phyloP scores from a whole-genome alignment of 176 grass and related monocot genomes.

The Musa schizocarpa region DNA sequence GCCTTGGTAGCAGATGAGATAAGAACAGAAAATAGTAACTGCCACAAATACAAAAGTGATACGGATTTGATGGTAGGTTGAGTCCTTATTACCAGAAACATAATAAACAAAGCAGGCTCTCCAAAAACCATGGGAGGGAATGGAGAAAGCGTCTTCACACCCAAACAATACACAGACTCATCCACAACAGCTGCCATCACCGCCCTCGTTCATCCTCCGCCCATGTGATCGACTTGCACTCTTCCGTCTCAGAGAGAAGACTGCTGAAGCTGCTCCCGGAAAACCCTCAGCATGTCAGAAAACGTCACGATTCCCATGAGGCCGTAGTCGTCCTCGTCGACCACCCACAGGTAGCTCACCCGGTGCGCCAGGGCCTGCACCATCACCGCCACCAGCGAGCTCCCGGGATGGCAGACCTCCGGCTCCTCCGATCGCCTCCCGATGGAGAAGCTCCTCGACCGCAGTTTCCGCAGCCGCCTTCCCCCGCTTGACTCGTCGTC shows the following conservation, averaged over 20 bases:
- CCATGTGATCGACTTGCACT: not conserved
- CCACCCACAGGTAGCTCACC: slow-evolving; percentile 75
- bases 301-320: slow-evolving; percentile 64
- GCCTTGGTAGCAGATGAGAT: no score
- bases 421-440: slow-evolving; percentile 52
- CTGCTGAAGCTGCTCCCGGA: slow-evolving; percentile 56
- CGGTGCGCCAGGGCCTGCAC: slow-evolving; percentile 67
- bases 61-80: not conserved
- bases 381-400: slow-evolving; percentile 73
- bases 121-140: not conserved
- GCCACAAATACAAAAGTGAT: no score
- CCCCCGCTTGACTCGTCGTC: slow-evolving; percentile 44
- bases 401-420: slow-evolving; percentile 55
- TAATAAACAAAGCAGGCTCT: not conserved
- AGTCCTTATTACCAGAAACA: not conserved
- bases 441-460: slow-evolving; percentile 54
- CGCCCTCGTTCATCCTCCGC: not conserved
- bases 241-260: not conserved
- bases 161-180: not conserved
- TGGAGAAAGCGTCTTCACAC: not conserved
- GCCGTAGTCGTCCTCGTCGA: slow-evolving; percentile 45
- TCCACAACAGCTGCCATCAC: not conserved
- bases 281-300: slow-evolving; percentile 56
- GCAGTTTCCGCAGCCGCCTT: slow-evolving; percentile 16
- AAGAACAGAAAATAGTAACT: no score